Conservation (phyloP, 2,329 filamentous ascomycete genomes). For the Phialophora macrospora region DNA sequence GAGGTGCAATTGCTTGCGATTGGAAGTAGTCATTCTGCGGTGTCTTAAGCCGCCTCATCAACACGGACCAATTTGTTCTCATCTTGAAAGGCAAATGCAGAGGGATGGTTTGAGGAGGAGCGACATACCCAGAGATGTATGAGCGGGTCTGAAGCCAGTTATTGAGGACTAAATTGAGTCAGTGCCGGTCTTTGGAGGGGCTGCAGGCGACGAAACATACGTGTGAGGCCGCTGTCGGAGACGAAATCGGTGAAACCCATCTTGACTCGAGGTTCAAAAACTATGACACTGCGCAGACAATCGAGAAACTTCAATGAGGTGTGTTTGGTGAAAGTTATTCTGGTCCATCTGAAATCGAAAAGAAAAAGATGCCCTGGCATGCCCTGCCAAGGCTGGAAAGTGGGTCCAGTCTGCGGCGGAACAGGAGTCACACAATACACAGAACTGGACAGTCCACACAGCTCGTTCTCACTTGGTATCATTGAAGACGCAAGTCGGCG, state of each 20-base stretch:
- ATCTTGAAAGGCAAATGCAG: slow-evolving; percentile 61
- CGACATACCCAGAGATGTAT: slow-evolving; percentile 81
- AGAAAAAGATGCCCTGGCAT: slow-evolving; percentile 10
- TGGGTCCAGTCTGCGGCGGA: not conserved
- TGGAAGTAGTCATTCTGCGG: slow-evolving; percentile 78
- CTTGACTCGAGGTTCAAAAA: slow-evolving; percentile 9
- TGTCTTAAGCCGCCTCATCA: slow-evolving; percentile 93
- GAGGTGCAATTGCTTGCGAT: slow-evolving; percentile 77
- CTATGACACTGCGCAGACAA: not conserved
- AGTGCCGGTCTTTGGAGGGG: slow-evolving; percentile 28
- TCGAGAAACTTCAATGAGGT: not conserved
- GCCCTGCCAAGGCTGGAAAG: not conserved
- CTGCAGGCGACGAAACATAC: slow-evolving; percentile 50
- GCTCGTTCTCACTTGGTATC: not conserved
- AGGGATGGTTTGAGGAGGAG: slow-evolving; percentile 36
- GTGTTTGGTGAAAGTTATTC: slow-evolving; percentile 2
- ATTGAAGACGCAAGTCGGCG: not conserved
- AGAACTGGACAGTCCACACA: not conserved
- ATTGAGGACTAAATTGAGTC: slow-evolving; percentile 64
- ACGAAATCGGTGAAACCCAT: slow-evolving; percentile 73
- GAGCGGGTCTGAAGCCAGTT: slow-evolving; percentile 74
- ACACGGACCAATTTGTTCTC: slow-evolving; percentile 92
- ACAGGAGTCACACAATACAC: not conserved
- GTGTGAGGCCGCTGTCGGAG: slow-evolving; percentile 65
- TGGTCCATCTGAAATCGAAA: slow-evolving; percentile 8